Conservation (phyloP, 2,329 filamentous ascomycete species). For the Aspergillus eucalypticola region DNA sequence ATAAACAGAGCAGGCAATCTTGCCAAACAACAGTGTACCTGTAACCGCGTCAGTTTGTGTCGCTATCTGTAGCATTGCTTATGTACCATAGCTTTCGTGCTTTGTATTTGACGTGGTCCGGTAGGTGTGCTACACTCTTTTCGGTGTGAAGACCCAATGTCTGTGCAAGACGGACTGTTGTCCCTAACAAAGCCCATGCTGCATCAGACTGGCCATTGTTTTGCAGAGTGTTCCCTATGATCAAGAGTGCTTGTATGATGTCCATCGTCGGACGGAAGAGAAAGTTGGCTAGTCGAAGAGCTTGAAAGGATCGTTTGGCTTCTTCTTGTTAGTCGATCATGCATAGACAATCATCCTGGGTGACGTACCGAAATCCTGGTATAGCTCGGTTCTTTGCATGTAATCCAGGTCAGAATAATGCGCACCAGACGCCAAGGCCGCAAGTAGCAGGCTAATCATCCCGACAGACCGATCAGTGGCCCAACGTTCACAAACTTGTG, state of each 20-base stretch:
- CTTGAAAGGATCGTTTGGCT: constrained; percentile 46
- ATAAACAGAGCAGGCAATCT: constrained; percentile 36
- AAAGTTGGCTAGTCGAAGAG: constrained; percentile 60
- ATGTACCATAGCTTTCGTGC: constrained; percentile 28
- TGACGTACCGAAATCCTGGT: constrained; percentile 30
- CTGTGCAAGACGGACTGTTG: constrained; percentile 35
- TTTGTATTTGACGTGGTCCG: constrained; percentile 26
- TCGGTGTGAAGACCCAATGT: constrained; percentile 43
- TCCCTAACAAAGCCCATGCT: constrained; percentile 33
- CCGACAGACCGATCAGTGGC: constrained; percentile 28
- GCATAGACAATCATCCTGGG: too few relatives aligned
- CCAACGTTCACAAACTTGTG: constrained; percentile 26
- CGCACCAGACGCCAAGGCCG: constrained; percentile 31
- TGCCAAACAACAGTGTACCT: constrained; percentile 40
- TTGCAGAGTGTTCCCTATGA: constrained; percentile 53
- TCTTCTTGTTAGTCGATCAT: background rate
- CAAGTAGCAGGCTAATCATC: constrained; percentile 32
- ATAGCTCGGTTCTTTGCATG: constrained; percentile 26
- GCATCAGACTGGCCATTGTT: constrained; percentile 37
- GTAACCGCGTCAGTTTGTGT: background rate
- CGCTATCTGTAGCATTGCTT: too few relatives aligned
- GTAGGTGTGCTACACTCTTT: constrained; percentile 25
- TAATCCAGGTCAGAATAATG: constrained; percentile 35
- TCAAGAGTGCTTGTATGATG: constrained; percentile 57
- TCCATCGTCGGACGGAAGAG: constrained; percentile 57